phyloP scores from a whole-genome alignment of 1,284 basidiomycete genomes.

The Ustilago bromivora region DNA sequence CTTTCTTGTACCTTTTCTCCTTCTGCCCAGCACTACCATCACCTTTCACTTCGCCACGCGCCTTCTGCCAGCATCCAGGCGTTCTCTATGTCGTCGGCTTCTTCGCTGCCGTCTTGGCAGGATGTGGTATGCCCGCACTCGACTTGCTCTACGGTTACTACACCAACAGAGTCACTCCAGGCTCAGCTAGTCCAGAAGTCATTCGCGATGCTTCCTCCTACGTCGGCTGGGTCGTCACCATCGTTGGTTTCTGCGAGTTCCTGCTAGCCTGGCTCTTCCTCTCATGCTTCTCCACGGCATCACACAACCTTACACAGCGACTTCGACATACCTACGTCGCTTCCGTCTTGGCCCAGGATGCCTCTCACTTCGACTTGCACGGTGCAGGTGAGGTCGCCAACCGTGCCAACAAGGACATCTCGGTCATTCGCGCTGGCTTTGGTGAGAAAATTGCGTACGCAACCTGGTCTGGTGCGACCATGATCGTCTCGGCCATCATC shows the following conservation, averaged over 20 bases:
- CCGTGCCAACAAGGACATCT: conserved; percentile 70
- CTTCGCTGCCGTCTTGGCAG: conserved; percentile 52
- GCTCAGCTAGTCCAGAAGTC: conserved; percentile 23
- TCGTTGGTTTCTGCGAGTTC: conserved; percentile 66
- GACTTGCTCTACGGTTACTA: conserved; percentile 67
- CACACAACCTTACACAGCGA: conserved; percentile 65
- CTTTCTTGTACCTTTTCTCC: conserved; percentile 60
- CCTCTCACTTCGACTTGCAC: conserved; percentile 70
- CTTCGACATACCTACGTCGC: conserved; percentile 70
- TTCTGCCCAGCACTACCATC: conserved; percentile 52
- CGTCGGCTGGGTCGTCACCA: conserved; percentile 68
- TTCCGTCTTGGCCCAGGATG: conserved; percentile 71
- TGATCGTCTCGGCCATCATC: conserved; percentile 68
- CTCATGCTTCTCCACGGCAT: conserved; percentile 66
- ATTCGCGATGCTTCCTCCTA: conserved; percentile 54
- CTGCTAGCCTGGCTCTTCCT: conserved; percentile 67
- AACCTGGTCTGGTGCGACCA: conserved; percentile 66
- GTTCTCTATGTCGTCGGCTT: conserved; percentile 59
- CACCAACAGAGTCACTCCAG: conserved; percentile 57
- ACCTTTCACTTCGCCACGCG: conserved; percentile 28
- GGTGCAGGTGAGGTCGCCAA: conserved; percentile 71
- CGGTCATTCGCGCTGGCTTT: conserved; percentile 68
- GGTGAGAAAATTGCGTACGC: conserved; percentile 71
- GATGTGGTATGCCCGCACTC: conserved; percentile 54
- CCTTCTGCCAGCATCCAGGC: conserved; percentile 56